Conservation (phyloP, 208 protist genomes). For the Crithidia brevicula region DNA sequence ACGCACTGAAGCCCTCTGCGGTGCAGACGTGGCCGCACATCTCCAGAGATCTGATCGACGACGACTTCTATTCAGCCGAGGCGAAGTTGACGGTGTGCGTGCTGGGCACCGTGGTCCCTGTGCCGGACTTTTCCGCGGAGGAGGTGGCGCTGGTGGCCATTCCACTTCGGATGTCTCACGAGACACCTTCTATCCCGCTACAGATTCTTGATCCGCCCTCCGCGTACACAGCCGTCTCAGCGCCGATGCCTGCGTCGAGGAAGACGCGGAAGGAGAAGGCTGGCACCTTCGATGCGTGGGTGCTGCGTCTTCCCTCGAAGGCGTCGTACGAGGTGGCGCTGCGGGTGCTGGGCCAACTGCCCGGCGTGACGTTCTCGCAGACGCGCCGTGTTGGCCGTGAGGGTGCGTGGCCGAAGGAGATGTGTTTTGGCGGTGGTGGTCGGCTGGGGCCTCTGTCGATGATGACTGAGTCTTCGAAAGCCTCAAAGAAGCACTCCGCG, state of each 20-base stretch:
- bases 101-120: neutral
- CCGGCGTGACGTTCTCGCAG: neutral
- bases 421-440: neutral
- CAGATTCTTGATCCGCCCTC: too few species aligned
- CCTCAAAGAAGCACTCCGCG: neutral
- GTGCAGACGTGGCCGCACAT: conserved; percentile 18
- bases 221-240: too few species aligned
- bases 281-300: conserved; percentile 11
- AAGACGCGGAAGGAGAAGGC: conserved; percentile 4
- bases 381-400: neutral
- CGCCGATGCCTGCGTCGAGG: neutral
- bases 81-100: conserved; percentile 17
- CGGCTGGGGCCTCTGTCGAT: neutral
- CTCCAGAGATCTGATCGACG: neutral
- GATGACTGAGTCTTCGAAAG: neutral
- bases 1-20: neutral
- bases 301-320: neutral
- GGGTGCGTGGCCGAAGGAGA: neutral
- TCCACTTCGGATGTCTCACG: neutral
- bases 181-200: too few species aligned
- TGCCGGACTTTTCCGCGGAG: neutral
- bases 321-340: neutral
- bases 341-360: conserved; percentile 1
- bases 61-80: conserved; percentile 8
- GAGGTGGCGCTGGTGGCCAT: conserved; percentile 7